Evolutionary conservation across 2,329 filamentous ascomycete species (phyloP).

Genomic region (Trichoderma sp.): DNA sequence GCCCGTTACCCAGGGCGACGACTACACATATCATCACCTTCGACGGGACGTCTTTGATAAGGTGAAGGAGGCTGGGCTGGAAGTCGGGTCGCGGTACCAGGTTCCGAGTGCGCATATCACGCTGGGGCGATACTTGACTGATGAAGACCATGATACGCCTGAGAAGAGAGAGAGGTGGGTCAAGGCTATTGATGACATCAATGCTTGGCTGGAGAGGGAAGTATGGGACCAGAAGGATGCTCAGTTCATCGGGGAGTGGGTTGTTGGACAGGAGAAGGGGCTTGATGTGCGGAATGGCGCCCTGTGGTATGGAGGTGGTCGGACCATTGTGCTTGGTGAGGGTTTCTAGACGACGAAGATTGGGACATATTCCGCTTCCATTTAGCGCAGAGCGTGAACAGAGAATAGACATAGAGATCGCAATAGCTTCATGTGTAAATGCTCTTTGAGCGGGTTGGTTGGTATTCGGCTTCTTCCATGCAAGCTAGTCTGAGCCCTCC

Average conservation of each 20-base stretch:
- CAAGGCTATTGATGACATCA: conserved; percentile 71
- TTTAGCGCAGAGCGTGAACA: neutral
- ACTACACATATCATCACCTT: conserved; percentile 88
- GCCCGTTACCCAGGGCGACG: conserved; percentile 55
- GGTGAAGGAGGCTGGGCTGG: conserved; percentile 63
- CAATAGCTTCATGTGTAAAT: neutral
- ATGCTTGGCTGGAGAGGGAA: conserved; percentile 69
- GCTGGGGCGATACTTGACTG: conserved; percentile 75
- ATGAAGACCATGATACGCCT: conserved; percentile 62
- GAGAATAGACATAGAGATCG: neutral
- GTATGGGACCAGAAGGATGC: conserved; percentile 64
- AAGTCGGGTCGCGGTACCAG: conserved; percentile 77
- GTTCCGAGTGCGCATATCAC: conserved; percentile 91
- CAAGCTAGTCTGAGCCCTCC: conserved; percentile 14
- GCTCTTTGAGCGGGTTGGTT: conserved; percentile 9
- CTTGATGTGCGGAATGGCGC: conserved; percentile 73
- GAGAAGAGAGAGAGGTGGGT: conserved; percentile 67
- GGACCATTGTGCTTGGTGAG: conserved; percentile 65
- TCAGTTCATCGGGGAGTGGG: conserved; percentile 69
- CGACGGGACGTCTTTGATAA: conserved; percentile 73
- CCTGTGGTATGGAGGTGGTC: conserved; percentile 86
- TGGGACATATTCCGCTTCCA: neutral
- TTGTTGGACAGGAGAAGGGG: conserved; percentile 82
- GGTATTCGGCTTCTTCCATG: conserved; percentile 16
- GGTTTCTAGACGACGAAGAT: conserved; percentile 54